These are phyloP conservation scores for Rugonectria rugulosa DNA, from an alignment of 2,329 filamentous ascomycete species.

Conservation along the genomic window DNA sequence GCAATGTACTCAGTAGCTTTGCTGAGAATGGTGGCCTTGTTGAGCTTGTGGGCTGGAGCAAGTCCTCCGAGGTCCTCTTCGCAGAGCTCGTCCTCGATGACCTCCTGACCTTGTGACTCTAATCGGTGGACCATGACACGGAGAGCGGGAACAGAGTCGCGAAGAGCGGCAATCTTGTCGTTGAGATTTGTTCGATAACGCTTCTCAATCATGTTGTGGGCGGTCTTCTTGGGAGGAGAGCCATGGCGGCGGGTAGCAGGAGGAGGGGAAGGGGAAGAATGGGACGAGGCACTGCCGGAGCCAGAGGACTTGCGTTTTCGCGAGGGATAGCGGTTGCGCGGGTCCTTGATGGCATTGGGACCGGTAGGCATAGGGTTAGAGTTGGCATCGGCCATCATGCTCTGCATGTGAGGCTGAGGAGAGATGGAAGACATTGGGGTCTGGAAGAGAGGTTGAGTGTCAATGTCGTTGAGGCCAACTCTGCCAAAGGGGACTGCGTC, in stretches of 20 bases:
- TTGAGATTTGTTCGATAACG: constrained; percentile 93
- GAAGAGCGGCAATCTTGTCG: constrained; percentile 89
- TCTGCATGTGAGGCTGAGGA: constrained; percentile 34
- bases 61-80: constrained; percentile 77
- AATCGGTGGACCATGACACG: constrained; percentile 70
- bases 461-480: constrained; percentile 39
- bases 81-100: constrained; percentile 64
- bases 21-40: constrained; percentile 80
- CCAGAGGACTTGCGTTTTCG: constrained; percentile 45
- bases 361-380: constrained; percentile 30
- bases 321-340: constrained; percentile 35
- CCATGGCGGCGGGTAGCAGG: constrained; percentile 40
- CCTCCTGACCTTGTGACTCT: constrained; percentile 68
- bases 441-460: constrained; percentile 39
- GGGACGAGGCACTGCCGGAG: constrained; percentile 40
- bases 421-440: constrained; percentile 39
- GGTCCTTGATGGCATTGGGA: constrained; percentile 29
- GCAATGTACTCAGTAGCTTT: constrained; percentile 50
- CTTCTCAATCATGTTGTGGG: constrained; percentile 97
- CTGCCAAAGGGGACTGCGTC: constrained; percentile 38
- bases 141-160: constrained; percentile 88
- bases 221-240: constrained; percentile 75
- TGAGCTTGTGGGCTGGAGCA: constrained; percentile 86
- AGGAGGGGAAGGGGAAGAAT: constrained; percentile 51
- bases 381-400: constrained; percentile 29